Evolutionary conservation across 2,329 filamentous ascomycete species (phyloP).

Genomic region (Penicillium sp.): DNA sequence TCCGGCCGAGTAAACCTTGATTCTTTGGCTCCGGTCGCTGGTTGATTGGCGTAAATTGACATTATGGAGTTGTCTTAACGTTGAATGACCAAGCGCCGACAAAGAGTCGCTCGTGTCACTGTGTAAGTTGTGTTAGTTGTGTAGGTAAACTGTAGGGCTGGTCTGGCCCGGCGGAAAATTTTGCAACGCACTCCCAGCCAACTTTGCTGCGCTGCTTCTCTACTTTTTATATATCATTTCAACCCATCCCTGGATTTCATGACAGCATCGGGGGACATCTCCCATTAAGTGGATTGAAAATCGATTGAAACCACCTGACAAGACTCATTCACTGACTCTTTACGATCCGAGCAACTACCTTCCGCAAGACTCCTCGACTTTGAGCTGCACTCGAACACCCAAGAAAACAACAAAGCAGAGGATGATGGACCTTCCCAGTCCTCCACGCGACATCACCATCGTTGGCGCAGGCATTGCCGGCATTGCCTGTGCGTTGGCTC

Average conservation of each 20-base stretch:
- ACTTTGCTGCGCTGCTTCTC: not conserved
- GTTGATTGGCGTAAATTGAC: not conserved
- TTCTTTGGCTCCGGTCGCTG: not conserved
- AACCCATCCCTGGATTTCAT: not conserved
- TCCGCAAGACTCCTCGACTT: not conserved
- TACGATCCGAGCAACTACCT: not conserved
- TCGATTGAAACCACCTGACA: not conserved
- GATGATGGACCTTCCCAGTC: conserved; percentile 16
- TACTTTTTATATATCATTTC: not conserved
- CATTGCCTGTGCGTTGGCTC: conserved; percentile 35
- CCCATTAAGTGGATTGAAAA: not conserved
- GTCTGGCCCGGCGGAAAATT: not conserved
- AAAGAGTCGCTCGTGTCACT: not conserved
- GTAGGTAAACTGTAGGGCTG: too few relatives aligned
- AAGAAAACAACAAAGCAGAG: not conserved
- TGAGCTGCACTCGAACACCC: not conserved
- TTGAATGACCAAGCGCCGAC: not conserved
- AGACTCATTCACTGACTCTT: not conserved
- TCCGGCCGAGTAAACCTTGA: conserved; percentile 23
- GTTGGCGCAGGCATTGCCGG: conserved; percentile 41
- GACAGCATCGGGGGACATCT: not conserved
- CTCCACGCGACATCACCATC: conserved; percentile 33
- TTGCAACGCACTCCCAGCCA: not conserved
- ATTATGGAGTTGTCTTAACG: conserved; percentile 3
- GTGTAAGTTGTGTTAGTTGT: not conserved